Base-by-base conservation (phyloP, 441 rosid species). In the Eruca vesicaria region DNA sequence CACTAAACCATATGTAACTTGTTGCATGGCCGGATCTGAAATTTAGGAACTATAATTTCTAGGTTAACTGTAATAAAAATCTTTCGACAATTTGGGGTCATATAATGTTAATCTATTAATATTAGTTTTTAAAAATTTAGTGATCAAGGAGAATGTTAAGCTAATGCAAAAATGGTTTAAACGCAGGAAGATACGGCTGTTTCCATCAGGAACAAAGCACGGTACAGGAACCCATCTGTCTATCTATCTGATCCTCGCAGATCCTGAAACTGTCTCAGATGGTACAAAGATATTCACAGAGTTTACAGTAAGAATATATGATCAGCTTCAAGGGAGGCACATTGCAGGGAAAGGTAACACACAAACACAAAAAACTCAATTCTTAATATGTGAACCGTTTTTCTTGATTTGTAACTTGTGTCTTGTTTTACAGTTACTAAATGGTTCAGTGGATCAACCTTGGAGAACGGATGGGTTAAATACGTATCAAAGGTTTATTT, bases 271-370 rank as follows among this genome's bases (percentile, higher is more conserved):
- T 1, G 19, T 68, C 60, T 55, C 73, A 62, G 76, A 71, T 3
- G 45, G 69, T 59, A 56, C 78, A 52, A 79, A 79, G 71, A 60
- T 76, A 41, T 82, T 67, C 32, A 57, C 32, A 60, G 84, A 72
- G 41, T 82, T 41, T 45, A 65, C 76, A 2, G 16, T 79, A 8
- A 53, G 76, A 1, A 16, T 82, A 11, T 23, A 14, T 66, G 76
- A 82, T 79, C 80, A 82, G 72, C 38, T 65, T 26, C 63, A 59
- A 31, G 62, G 72, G 66, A 75, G 75, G 58, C 82, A 89, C 84
- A 66, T 79, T 52, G 63, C 68, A 23, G 89, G 78, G 7, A 83
- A 84, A 79, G 90, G 97, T 88, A 82, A 59, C 15, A 50, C 32
- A 28, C 61, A 29, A 11, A 10, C n/a, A n/a, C n/a, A n/a, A 56